Conservation (phyloP, 306 rosid genomes). For the Crotalaria pallida region DNA sequence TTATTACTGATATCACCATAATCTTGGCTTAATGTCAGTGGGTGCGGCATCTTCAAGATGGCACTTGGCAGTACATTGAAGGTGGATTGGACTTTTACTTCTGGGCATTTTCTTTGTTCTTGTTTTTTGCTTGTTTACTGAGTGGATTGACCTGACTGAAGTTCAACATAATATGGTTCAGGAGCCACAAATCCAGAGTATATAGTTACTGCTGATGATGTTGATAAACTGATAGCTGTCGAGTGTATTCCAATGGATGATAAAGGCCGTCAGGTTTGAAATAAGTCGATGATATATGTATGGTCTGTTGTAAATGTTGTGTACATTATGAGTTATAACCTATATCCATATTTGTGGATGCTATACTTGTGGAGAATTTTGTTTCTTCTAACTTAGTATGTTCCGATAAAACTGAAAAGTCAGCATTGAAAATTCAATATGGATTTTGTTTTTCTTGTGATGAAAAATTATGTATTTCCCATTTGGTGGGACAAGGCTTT, state of each 20-base stretch:
- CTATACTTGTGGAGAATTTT: background rate
- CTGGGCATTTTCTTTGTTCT: background rate
- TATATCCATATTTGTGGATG: background rate
- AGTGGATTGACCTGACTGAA: background rate
- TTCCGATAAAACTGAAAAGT: background rate
- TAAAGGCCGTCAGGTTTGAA: constrained; percentile 81
- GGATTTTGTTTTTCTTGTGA: background rate
- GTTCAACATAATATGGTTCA: constrained; percentile 29
- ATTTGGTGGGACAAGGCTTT: background rate
- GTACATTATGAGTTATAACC: background rate
- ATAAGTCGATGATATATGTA: constrained; percentile 2
- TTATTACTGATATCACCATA: constrained; percentile 13
- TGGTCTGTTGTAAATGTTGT: background rate
- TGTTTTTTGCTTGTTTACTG: background rate
- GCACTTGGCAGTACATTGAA: constrained; percentile 92
- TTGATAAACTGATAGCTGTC: constrained; percentile 85
- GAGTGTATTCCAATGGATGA: constrained; percentile 99
- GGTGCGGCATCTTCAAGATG: constrained; percentile 97
- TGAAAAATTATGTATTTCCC: background rate
- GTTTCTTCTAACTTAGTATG: background rate
- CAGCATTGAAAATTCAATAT: background rate
- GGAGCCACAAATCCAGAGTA: constrained; percentile 99
- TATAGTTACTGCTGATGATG: constrained; percentile 86
- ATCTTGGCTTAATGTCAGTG: constrained; percentile 53
- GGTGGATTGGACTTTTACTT: constrained; percentile 41